A percentile compares a stretch with the other conserved stretches of the same genome.
Evolutionary conservation across 73 alveolate genomes (phyloP).

Genomic region (Blepharisma japonicum): DNA sequence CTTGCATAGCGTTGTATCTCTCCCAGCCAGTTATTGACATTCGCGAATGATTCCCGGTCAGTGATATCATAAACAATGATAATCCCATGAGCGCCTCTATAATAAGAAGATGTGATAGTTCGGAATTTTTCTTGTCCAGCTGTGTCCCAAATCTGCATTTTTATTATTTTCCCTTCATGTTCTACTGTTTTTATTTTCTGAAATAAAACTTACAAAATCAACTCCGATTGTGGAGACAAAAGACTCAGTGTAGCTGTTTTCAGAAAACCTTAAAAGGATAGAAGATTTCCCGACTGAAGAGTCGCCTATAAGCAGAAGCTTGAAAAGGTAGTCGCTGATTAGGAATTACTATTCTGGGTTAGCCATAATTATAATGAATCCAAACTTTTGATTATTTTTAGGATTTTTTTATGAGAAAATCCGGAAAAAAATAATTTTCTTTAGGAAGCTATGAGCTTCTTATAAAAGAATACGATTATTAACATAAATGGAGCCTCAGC

Average conservation of each 20-base stretch:
- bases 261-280: constrained; percentile 45
- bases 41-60: constrained; percentile 51
- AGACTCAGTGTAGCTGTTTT: constrained; percentile 48
- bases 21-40: constrained; percentile 51
- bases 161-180: constrained; percentile 50
- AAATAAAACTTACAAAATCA: constrained; percentile 34
- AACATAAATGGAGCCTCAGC: too few species aligned
- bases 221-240: constrained; percentile 64
- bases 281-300: constrained; percentile 55
- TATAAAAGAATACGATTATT: too few species aligned
- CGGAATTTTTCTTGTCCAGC: constrained; percentile 52
- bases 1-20: constrained; percentile 33
- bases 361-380: background rate
- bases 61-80: constrained; percentile 49
- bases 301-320: constrained; percentile 52
- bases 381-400: too few species aligned
- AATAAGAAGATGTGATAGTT: constrained; percentile 54
- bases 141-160: constrained; percentile 56
- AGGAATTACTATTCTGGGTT: constrained; percentile 28
- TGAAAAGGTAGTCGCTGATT: constrained; percentile 40
- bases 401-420: too few species aligned
- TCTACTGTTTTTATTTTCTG: constrained; percentile 50
- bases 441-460: too few species aligned
- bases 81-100: constrained; percentile 60
- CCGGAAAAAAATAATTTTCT: too few species aligned